Evolutionary conservation across 495 filamentous ascomycete species (phyloP), one percentile per base, ranked within the genome.

Genomic region (Neurospora sp.): DNA sequence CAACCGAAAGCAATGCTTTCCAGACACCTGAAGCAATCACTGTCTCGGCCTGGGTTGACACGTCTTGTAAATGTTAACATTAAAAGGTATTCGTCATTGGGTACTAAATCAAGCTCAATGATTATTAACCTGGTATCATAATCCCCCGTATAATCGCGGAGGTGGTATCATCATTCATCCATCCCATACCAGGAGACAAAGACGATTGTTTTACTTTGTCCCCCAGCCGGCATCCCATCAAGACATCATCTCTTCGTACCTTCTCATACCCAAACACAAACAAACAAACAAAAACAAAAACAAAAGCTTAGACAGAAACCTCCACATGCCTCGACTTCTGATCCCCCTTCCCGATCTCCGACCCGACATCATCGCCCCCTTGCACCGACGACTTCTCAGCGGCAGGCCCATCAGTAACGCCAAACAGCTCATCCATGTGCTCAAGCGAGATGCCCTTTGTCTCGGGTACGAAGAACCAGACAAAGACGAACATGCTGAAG

Each of bases 381-480:
- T 66, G 54, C 5, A 66, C 54, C 27, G 54, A 66, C 27, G 23
- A 31, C 54, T 66, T 66, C 3, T 66, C 54, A 1, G 27, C 27
- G 27, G 42, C 70, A 10, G 74, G 44, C 0, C 59, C 75, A 20
- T 82, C 81, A 10, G 78, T 76, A 27, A 80, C 73, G 39, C 82
- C 79, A 73, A 83, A 84, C 62, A 83, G 73, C 37, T 74, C 44
- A 69, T 83, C 81, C 82, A 83, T 83, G 10, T 74, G 59, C 76
- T 84, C 82, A 44, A 84, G 81, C 35, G 82, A 80, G 48, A 82
- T 72, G 9, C 76, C 91, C 83, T 92, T 93, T 1, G 91, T 93
- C 81, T 93, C 91, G 2, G 90, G 90, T 46, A 92, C 86, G 71
- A 91, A 89, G 83, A 93, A 91, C 85, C 86, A 91, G 12, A 91